Evolutionary conservation across 495 filamentous ascomycete species (phyloP).

Genomic region (Diplogelasinospora grovesii): DNA sequence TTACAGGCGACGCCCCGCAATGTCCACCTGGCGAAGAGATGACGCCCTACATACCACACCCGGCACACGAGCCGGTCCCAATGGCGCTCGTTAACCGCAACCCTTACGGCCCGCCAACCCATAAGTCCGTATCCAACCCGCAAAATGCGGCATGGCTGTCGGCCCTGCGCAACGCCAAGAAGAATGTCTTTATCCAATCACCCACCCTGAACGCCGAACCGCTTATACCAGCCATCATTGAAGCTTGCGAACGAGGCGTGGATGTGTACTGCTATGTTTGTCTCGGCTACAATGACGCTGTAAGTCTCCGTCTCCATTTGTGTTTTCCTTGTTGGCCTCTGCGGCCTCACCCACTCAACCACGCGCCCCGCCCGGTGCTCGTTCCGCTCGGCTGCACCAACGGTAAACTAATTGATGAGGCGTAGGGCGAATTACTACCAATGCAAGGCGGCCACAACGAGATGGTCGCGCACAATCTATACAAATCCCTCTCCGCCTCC

Average conservation of each 20-base stretch:
- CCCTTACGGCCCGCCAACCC: conserved; percentile 57
- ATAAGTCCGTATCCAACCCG: conserved; percentile 52
- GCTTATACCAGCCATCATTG: conserved; percentile 52
- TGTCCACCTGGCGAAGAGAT: conserved; percentile 44
- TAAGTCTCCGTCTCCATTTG: too few species aligned
- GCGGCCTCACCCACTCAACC: background rate
- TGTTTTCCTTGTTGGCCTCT: background rate
- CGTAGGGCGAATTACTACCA: conserved; percentile 62
- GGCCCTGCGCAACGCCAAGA: conserved; percentile 54
- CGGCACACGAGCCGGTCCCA: conserved; percentile 50
- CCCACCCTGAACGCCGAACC: conserved; percentile 70
- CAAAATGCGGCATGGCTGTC: conserved; percentile 70
- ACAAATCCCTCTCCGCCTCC: conserved; percentile 40
- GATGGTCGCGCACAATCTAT: conserved; percentile 53
- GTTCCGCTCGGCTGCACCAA: background rate
- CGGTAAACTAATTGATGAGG: background rate
- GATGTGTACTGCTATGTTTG: conserved; percentile 63
- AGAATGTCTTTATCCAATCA: conserved; percentile 63
- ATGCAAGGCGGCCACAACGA: conserved; percentile 73
- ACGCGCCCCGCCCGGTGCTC: background rate
- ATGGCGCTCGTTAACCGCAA: conserved; percentile 66
- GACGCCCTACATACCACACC: conserved; percentile 55
- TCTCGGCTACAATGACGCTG: conserved; percentile 70
- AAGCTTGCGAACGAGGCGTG: conserved; percentile 59
- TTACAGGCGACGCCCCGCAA: conserved; percentile 48